phyloP scores from a whole-genome alignment of 495 filamentous ascomycete species.

The Aspergillus hancockii region DNA sequence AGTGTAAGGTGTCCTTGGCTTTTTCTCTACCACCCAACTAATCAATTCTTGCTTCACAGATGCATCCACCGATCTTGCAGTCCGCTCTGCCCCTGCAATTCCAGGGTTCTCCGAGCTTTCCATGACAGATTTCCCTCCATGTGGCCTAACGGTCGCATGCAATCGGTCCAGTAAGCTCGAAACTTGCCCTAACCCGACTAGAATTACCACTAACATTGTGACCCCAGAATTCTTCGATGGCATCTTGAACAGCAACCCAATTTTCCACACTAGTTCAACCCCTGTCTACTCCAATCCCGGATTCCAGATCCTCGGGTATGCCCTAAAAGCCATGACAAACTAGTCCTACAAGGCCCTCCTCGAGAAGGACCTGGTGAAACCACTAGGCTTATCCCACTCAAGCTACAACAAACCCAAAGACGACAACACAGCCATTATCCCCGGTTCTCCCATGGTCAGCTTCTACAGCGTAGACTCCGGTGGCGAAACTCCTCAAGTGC shows the following conservation, averaged over 20 bases:
- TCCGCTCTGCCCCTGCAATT: slow-evolving; percentile 6
- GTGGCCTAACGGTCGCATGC: slow-evolving; percentile 23
- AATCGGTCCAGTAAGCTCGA: slow-evolving; percentile 22
- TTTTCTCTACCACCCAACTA: neutral
- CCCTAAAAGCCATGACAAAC: slow-evolving; percentile 41
- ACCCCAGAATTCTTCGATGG: slow-evolving; percentile 57
- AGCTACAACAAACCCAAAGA: slow-evolving; percentile 34
- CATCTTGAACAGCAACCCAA: slow-evolving; percentile 45
- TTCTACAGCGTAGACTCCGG: slow-evolving; percentile 43
- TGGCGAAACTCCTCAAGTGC: slow-evolving; percentile 46
- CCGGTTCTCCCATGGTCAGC: slow-evolving; percentile 31
- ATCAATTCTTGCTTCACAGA: slow-evolving; percentile 17
- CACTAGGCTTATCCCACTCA: slow-evolving; percentile 40
- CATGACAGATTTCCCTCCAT: slow-evolving; percentile 20
- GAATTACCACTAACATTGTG: no score
- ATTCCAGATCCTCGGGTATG: slow-evolving; percentile 58
- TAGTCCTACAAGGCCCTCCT: slow-evolving; percentile 15
- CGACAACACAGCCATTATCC: slow-evolving; percentile 33
- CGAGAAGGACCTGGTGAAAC: slow-evolving; percentile 31
- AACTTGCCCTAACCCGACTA: no score
- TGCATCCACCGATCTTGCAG: slow-evolving; percentile 17
- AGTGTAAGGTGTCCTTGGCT: slow-evolving; percentile 26
- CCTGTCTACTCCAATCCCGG: slow-evolving; percentile 63
- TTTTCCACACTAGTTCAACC: slow-evolving; percentile 48
- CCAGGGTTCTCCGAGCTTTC: slow-evolving; percentile 38